phyloP scores from a whole-genome alignment of 805 yeast species.

The Diddensiella caesifluorescens region DNA sequence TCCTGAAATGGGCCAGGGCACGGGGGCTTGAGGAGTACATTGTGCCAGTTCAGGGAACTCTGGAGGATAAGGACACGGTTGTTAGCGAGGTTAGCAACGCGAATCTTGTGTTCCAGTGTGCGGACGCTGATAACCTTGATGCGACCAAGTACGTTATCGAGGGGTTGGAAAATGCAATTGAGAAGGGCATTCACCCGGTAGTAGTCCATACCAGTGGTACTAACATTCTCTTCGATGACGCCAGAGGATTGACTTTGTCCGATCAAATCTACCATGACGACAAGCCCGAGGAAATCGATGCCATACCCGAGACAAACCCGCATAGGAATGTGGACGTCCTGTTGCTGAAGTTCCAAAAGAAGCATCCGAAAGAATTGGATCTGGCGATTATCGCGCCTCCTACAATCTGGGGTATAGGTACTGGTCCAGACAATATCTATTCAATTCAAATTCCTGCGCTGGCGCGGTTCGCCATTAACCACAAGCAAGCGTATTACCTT shows the following conservation, averaged over 20 bases:
- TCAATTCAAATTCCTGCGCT: constrained; percentile 16
- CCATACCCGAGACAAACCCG: constrained; percentile 15
- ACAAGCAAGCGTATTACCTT: constrained; percentile 15
- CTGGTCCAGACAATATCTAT: constrained; percentile 16
- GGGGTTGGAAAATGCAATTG: constrained; percentile 12
- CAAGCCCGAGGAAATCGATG: constrained; percentile 11
- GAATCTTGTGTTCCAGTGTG: constrained; percentile 14
- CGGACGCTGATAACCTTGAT: constrained; percentile 15
- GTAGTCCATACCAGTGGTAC: constrained; percentile 20
- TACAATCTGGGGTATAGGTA: constrained; percentile 23
- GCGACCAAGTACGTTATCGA: constrained; percentile 11
- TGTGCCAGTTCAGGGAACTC: constrained; percentile 11
- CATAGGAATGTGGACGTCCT: constrained; percentile 19
- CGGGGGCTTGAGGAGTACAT: constrained; percentile 9
- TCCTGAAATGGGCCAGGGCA: constrained; percentile 16
- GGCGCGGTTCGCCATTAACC: constrained; percentile 9
- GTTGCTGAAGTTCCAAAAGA: constrained; percentile 9
- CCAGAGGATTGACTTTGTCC: constrained; percentile 8
- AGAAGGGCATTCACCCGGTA: constrained; percentile 12
- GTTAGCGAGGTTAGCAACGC: constrained; percentile 11
- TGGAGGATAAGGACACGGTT: constrained; percentile 4
- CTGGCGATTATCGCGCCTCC: constrained; percentile 19
- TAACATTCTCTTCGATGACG: constrained; percentile 12
- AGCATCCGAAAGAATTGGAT: constrained; percentile 9
- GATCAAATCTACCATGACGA: constrained; percentile 15